Conservation (phyloP, 371 early-diverging fungal species). For the Sporodiniella umbellata region DNA sequence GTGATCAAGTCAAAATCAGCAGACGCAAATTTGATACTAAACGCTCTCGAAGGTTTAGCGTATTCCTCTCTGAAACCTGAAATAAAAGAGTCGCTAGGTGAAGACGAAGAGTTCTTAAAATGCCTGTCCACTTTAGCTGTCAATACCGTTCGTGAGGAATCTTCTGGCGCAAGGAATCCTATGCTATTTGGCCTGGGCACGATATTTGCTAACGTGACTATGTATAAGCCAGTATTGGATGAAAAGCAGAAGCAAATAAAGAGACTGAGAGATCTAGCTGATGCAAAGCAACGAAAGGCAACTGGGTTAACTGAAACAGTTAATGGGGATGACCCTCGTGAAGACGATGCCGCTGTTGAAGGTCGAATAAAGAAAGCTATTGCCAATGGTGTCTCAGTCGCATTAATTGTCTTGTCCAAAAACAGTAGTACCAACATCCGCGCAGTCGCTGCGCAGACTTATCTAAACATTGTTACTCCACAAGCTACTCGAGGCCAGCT, state of each 20-base stretch:
- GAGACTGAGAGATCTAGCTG: constrained; percentile 69
- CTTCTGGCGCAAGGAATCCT: constrained; percentile 34
- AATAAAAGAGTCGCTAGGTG: constrained; percentile 60
- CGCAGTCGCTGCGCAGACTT: constrained; percentile 63
- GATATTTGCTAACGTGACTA: constrained; percentile 70
- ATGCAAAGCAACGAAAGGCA: constrained; percentile 30
- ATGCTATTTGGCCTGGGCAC: constrained; percentile 68
- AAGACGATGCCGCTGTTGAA: constrained; percentile 61
- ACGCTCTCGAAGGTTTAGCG: constrained; percentile 72
- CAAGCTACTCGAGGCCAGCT: constrained; percentile 68
- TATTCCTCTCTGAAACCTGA: constrained; percentile 62
- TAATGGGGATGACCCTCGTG: constrained; percentile 48
- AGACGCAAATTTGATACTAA: constrained; percentile 25
- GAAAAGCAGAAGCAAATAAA: constrained; percentile 81
- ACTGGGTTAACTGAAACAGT: constrained; percentile 1
- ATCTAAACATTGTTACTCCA: constrained; percentile 70
- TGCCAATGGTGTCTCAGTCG: constrained; percentile 56
- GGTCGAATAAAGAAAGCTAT: constrained; percentile 52
- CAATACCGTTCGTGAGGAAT: constrained; percentile 28
- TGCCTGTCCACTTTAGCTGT: constrained; percentile 50
- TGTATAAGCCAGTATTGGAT: constrained; percentile 61
- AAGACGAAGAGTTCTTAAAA: constrained; percentile 55
- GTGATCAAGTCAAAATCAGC: constrained; percentile 39
- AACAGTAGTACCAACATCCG: constrained; percentile 55
- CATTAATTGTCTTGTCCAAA: constrained; percentile 53